Conservation (phyloP, 441 rosid genomes). For the Breynia disticha region DNA sequence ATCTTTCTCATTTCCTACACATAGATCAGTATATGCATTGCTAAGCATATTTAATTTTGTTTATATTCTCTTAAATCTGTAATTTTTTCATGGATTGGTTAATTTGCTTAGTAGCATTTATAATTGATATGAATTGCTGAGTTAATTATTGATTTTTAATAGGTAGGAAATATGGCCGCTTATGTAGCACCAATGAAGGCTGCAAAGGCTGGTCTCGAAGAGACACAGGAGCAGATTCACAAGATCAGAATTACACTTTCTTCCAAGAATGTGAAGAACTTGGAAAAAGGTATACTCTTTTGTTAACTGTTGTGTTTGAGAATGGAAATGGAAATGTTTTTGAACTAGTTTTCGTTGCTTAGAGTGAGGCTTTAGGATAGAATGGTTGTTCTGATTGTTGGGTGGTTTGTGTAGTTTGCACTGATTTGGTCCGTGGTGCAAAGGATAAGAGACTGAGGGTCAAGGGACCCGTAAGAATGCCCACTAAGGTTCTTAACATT, state of each 20-base stretch:
- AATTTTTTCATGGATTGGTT: no score
- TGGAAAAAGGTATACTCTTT: slow-evolving; percentile 54
- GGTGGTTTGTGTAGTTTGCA: slow-evolving; percentile 36
- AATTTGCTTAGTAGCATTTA: no score
- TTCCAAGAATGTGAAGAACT: slow-evolving; percentile 71
- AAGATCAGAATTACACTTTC: slow-evolving; percentile 74
- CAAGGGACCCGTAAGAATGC: slow-evolving; percentile 87
- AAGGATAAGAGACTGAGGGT: slow-evolving; percentile 71
- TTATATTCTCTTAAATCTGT: no score
- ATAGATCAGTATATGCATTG: background rate
- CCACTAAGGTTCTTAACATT: slow-evolving; percentile 70
- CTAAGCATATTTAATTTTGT: background rate
- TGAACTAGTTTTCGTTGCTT: no score
- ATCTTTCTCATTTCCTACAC: background rate
- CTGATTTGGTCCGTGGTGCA: slow-evolving; percentile 78
- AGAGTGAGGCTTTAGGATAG: no score
- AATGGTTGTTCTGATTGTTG: slow-evolving; percentile 4
- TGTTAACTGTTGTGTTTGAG: no score
- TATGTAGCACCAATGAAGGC: slow-evolving; percentile 62
- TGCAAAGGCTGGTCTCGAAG: slow-evolving; percentile 58
- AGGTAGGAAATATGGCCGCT: slow-evolving; percentile 40
- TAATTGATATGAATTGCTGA: no score
- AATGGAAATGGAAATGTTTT: no score
- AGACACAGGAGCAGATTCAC: slow-evolving; percentile 54
- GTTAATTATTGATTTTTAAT: no score